Base-by-base conservation (phyloP, 2,329 filamentous ascomycete genomes). In the Botrytis squamosa region DNA sequence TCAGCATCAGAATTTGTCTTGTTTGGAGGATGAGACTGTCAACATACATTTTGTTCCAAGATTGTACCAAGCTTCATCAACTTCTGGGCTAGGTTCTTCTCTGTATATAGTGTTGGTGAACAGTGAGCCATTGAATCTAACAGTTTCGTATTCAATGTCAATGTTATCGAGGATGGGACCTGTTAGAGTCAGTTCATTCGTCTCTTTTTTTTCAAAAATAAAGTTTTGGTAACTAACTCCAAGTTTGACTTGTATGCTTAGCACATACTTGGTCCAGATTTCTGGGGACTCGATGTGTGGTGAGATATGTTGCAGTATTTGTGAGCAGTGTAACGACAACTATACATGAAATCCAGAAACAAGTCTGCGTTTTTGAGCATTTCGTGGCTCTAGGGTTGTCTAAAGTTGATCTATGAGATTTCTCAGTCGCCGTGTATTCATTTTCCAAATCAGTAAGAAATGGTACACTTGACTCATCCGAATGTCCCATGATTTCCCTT, bases 111-210 rank as follows among this genome's bases (percentile, higher is more conserved):
- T 71, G 22, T 64, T 71, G 42, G 69, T 71, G 4, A 71, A 64
- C 7, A 71, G 57, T 46, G 69, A 71, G 18, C 42, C 57, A 4
- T 71, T 64, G 57, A 71, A 71, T 29, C 75, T 79, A 46, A 84
- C 80, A 0, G 78, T 78, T 29, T 82, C 79, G 78, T 85, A 87
- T 25, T 79, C 77, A 5, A 86, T 81, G 29, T 81, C 78, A 6
- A 86, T 80, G 9, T 85, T 82, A 36, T 82, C 81, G 49, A 82
- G 73, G 0, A 84, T 60, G 0, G 83, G 82, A 7, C 82, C 76
- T 77, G 52, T 10, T 9, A n/a, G 3, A 36, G 7, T 60, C n/a
- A 60, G 38, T 44, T 36, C 9, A 18, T 12, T 16, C 33, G 64
- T 33, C 22, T n/a, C n/a, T 44, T 9, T n/a, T 16, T 16, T 25